phyloP scores from a whole-genome alignment of 140 eudicot genomes.

The Oenanthe javanica region DNA sequence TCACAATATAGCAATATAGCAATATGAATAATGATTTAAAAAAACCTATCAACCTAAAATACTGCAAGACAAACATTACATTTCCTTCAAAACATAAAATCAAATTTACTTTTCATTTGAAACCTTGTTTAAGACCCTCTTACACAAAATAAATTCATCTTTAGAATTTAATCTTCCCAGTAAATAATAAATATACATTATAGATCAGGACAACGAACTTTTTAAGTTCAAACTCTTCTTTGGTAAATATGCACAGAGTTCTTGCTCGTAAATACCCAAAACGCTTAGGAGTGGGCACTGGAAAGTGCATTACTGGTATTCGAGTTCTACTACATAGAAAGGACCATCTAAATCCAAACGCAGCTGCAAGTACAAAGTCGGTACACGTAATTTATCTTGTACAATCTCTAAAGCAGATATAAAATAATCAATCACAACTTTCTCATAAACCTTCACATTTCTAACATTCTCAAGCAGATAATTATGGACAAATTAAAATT shows the following conservation, averaged over 20 bases:
- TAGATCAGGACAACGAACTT: not conserved
- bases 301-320: not conserved
- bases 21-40: not conserved
- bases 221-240: not conserved
- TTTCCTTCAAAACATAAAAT: not conserved
- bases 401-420: not conserved
- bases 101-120: not conserved
- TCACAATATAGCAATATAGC: not conserved
- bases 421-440: not conserved
- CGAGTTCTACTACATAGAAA: not conserved
- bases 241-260: not conserved
- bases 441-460: not conserved
- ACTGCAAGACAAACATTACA: not conserved
- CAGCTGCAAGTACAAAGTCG: not conserved
- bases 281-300: not conserved
- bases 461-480: not conserved
- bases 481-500: not conserved
- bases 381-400: not conserved
- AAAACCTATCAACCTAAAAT: not conserved
- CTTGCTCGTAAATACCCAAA: not conserved
- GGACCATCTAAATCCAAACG: not conserved
- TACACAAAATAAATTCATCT: not conserved
- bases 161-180: not conserved
- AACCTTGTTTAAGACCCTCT: not conserved
- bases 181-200: not conserved